Evolutionary conservation across 768 basidiomycete genomes (phyloP).

Genomic region (Hericium erinaceus): DNA sequence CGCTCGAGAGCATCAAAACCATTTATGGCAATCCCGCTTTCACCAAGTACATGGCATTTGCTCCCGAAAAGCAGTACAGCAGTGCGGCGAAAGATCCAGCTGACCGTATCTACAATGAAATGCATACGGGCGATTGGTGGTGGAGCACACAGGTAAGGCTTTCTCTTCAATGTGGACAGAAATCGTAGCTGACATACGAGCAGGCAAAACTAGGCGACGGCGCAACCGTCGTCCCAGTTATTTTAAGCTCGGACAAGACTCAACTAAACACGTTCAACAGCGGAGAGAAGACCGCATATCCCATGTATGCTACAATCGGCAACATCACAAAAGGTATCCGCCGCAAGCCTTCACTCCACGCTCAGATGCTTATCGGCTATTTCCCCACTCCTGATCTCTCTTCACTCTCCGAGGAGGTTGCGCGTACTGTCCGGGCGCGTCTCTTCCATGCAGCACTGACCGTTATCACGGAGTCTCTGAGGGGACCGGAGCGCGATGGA

Average conservation of each 20-base stretch:
- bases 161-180: too few species aligned
- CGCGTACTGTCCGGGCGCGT: background rate
- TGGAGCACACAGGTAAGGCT: conserved; percentile 6
- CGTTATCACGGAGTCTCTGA: conserved; percentile 5
- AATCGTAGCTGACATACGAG: background rate
- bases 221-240: conserved; percentile 13
- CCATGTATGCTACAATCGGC: conserved; percentile 23
- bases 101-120: conserved; percentile 5
- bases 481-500: conserved; percentile 8
- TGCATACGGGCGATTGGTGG: conserved; percentile 11
- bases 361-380: conserved; percentile 18
- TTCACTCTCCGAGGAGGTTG: conserved; percentile 1
- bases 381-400: conserved; percentile 13
- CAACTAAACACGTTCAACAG: conserved; percentile 11
- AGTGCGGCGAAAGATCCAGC: background rate
- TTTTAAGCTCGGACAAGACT: conserved; percentile 16
- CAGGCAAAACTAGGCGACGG: background rate
- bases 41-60: background rate
- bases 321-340: conserved; percentile 17
- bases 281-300: conserved; percentile 18
- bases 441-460: conserved; percentile 17
- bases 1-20: conserved; percentile 4
- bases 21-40: conserved; percentile 3
- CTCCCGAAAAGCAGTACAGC: conserved; percentile 1
- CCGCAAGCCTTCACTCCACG: conserved; percentile 8